These are phyloP conservation scores for Coemansia sp. DNA, from an alignment of 192 early-diverging fungal species.

Conservation along the genomic window DNA sequence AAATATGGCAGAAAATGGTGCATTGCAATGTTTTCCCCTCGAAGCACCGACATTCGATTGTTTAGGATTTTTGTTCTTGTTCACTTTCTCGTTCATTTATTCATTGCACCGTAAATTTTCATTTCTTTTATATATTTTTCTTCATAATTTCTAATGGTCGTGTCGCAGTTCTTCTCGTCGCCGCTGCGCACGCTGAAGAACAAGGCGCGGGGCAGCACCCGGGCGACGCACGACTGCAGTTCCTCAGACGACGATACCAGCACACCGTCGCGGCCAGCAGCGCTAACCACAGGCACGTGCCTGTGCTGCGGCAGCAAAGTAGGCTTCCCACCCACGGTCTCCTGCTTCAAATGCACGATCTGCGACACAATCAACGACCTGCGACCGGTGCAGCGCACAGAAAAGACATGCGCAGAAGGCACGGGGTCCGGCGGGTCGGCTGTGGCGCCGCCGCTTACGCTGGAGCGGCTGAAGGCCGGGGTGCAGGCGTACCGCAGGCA, in stretches of 20 bases:
- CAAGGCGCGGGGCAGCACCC: slow-evolving; percentile 16
- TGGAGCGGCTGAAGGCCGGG: slow-evolving; percentile 43
- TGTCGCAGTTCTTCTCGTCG: slow-evolving; percentile 42
- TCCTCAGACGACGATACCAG: slow-evolving; percentile 1
- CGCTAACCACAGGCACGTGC: slow-evolving; percentile 26
- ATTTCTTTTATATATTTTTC: slow-evolving; percentile 1
- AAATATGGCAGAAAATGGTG: no score
- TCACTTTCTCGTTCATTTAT: neutral
- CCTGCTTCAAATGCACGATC: slow-evolving; percentile 85
- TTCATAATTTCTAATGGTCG: slow-evolving; percentile 29
- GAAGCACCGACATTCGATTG: neutral
- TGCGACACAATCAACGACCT: slow-evolving; percentile 86
- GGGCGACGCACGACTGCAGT: neutral
- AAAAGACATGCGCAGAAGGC: slow-evolving; percentile 11
- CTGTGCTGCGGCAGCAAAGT: slow-evolving; percentile 43
- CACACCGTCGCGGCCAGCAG: neutral
- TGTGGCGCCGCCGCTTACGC: slow-evolving; percentile 39
- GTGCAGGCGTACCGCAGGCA: slow-evolving; percentile 34
- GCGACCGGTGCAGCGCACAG: slow-evolving; percentile 16
- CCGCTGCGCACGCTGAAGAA: slow-evolving; percentile 49
- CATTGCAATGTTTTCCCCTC: no score
- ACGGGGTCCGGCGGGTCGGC: slow-evolving; percentile 2
- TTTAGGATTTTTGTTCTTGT: slow-evolving; percentile 1
- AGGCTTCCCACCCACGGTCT: slow-evolving; percentile 20
- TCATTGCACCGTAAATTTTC: slow-evolving; percentile 1